Percentiles rank a stretch among this genome's conserved stretches.
These are phyloP conservation scores for Rosellinia necatrix DNA, from an alignment of 2,329 filamentous ascomycete species.

Conservation along the genomic window DNA sequence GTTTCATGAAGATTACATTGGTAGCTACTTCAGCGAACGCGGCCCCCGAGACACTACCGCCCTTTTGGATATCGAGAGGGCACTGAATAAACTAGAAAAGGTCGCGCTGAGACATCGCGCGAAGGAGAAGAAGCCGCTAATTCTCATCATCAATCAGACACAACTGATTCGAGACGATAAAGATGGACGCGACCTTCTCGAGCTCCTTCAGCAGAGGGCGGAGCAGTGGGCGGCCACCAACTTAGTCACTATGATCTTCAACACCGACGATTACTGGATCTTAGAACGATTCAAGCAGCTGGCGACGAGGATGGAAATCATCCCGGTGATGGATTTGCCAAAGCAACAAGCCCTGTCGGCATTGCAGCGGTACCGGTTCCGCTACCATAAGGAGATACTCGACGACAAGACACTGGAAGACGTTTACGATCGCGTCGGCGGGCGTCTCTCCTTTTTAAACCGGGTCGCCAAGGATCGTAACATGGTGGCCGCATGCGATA, in stretches of 20 bases:
- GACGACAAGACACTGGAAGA: conserved; percentile 65
- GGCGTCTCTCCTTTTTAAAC: conserved; percentile 84
- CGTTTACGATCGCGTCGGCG: conserved; percentile 86
- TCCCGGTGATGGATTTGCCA: conserved; percentile 81
- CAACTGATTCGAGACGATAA: conserved; percentile 91
- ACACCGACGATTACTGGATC: conserved; percentile 98
- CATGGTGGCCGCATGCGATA: conserved; percentile 78
- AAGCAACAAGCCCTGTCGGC: conserved; percentile 79
- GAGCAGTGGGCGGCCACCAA: conserved; percentile 96
- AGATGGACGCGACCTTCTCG: conserved; percentile 88
- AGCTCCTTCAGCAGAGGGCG: conserved; percentile 91
- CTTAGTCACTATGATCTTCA: conserved; percentile 90
- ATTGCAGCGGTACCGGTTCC: conserved; percentile 76
- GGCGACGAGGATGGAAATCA: conserved; percentile 92
- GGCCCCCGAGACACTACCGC: conserved; percentile 92
- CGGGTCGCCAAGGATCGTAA: conserved; percentile 84
- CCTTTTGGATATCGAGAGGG: conserved; percentile 91
- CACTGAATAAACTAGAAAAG: conserved; percentile 97
- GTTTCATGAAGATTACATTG: conserved; percentile 97
- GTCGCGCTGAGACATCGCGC: conserved; percentile 76
- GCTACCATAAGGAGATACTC: conserved; percentile 71
- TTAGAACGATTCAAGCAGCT: conserved; percentile 93
- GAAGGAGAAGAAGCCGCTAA: conserved; percentile 68
- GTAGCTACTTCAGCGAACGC: conserved; percentile 90
- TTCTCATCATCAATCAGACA: conserved; percentile 94